Evolutionary conservation across 1,284 basidiomycete species (phyloP).

Genomic region (Erythrobasidium hasegawianum): DNA sequence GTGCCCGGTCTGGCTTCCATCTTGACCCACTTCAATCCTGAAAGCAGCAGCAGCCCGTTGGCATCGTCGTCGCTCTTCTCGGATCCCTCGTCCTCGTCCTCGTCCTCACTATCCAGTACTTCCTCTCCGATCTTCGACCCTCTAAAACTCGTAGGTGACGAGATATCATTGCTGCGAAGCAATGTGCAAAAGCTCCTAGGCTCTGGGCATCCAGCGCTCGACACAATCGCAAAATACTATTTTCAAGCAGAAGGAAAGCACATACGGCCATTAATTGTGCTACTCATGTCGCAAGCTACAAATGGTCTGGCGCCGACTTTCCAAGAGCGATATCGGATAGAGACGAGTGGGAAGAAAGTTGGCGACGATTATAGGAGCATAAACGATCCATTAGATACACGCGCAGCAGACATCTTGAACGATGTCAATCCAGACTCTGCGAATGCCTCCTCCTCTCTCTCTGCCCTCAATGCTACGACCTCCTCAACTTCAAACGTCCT

Average conservation of each 20-base stretch:
- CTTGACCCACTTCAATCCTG: conserved; percentile 10
- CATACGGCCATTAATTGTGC: conserved; percentile 81
- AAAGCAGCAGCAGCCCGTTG: too few species aligned
- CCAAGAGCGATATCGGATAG: conserved; percentile 52
- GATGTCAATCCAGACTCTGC: conserved; percentile 82
- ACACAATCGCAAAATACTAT: conserved; percentile 87
- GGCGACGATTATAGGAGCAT: conserved; percentile 50
- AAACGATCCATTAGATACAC: conserved; percentile 61
- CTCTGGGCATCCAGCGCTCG: conserved; percentile 79
- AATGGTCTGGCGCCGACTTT: conserved; percentile 67
- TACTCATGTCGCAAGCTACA: conserved; percentile 86
- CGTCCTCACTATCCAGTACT: not conserved
- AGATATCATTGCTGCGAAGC: conserved; percentile 70
- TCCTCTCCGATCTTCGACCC: conserved; percentile 55
- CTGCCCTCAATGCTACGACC: conserved; percentile 36
- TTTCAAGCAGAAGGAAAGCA: conserved; percentile 80
- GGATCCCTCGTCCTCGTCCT: conserved; percentile 5
- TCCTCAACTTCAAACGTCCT: conserved; percentile 52
- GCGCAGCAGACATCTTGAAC: conserved; percentile 64
- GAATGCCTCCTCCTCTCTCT: conserved; percentile 58
- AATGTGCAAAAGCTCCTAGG: conserved; percentile 77
- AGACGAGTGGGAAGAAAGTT: conserved; percentile 30
- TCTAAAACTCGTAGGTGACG: conserved; percentile 63
- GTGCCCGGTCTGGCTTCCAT: conserved; percentile 1
- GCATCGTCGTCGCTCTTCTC: conserved; percentile 1